Percentiles rank a stretch among this genome's conserved stretches.
These are phyloP conservation scores for Cladophialophora bantiana DNA, from an alignment of 2,329 filamentous ascomycete genomes.

Conservation along the genomic window DNA sequence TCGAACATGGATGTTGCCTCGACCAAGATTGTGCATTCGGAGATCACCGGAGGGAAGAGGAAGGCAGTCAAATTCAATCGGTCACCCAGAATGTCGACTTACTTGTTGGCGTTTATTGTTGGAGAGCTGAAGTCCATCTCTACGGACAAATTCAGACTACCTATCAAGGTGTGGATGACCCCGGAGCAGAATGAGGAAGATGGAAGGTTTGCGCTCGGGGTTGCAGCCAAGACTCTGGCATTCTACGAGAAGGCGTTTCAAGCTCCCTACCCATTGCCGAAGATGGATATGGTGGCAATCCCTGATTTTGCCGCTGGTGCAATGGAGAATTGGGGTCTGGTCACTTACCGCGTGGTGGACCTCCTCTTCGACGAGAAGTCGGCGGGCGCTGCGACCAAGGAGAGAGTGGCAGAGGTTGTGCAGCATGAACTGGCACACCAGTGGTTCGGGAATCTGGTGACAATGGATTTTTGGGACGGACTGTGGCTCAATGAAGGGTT, in stretches of 20 bases:
- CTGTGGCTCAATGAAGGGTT: slow-evolving; percentile 96
- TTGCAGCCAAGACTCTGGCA: slow-evolving; percentile 85
- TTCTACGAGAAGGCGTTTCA: slow-evolving; percentile 97
- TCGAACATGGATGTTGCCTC: slow-evolving; percentile 96
- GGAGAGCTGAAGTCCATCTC: slow-evolving; percentile 94
- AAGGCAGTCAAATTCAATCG: slow-evolving; percentile 92
- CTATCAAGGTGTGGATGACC: slow-evolving; percentile 92
- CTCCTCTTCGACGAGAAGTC: slow-evolving; percentile 90
- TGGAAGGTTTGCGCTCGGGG: slow-evolving; percentile 85
- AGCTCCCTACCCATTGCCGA: slow-evolving; percentile 83
- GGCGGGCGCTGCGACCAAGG: slow-evolving; percentile 85
- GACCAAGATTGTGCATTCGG: slow-evolving; percentile 74
- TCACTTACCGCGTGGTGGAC: slow-evolving; percentile 93
- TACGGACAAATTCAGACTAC: slow-evolving; percentile 87
- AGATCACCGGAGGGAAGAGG: slow-evolving; percentile 68
- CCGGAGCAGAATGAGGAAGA: slow-evolving; percentile 89
- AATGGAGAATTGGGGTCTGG: slow-evolving; percentile 98
- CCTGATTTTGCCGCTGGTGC: slow-evolving; percentile 94
- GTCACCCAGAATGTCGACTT: slow-evolving; percentile 94
- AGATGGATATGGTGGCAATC: slow-evolving; percentile 97
- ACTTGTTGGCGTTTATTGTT: slow-evolving; percentile 91
- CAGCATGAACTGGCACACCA: slow-evolving; percentile 97
- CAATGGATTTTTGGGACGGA: slow-evolving; percentile 99
- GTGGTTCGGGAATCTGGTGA: slow-evolving; percentile 97
- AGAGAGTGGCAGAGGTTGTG: slow-evolving; percentile 92